A percentile compares a stretch with the other conserved stretches of the same genome.
Conservation (phyloP, 495 filamentous ascomycete species). For the Neohortaea acidophila region DNA sequence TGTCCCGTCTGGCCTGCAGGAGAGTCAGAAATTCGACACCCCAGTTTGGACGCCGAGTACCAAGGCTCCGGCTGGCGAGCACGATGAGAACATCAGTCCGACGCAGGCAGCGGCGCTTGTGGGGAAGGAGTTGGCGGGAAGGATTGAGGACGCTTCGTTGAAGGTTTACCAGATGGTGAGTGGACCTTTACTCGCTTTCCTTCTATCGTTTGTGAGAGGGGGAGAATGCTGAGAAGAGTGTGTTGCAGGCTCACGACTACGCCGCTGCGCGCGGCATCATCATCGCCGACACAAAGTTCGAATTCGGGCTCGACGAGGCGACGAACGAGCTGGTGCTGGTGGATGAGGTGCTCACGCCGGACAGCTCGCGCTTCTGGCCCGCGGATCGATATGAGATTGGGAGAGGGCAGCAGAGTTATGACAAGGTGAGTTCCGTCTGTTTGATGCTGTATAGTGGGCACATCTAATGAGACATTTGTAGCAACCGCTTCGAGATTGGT, state of each 20-base stretch:
- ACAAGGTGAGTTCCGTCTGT: constrained; percentile 38
- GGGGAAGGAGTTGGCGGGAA: constrained; percentile 57
- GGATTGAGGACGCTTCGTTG: constrained; percentile 57
- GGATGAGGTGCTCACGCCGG: constrained; percentile 78
- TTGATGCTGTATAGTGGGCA: background rate
- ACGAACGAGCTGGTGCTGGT: constrained; percentile 60
- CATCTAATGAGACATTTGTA: background rate
- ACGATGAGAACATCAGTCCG: constrained; percentile 85
- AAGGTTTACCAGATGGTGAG: constrained; percentile 46
- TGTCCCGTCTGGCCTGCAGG: constrained; percentile 49
- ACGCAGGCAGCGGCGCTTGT: constrained; percentile 37
- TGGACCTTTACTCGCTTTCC: background rate
- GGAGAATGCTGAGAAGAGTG: background rate
- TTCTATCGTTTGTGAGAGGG: background rate
- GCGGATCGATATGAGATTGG: constrained; percentile 57
- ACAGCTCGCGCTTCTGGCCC: constrained; percentile 70
- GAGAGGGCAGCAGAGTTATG: constrained; percentile 61
- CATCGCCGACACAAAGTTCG: constrained; percentile 81
- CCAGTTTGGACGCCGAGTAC: constrained; percentile 83
- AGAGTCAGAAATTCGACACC: constrained; percentile 51
- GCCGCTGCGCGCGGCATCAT: constrained; percentile 71
- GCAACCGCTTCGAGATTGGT: constrained; percentile 80
- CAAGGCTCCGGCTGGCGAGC: constrained; percentile 68
- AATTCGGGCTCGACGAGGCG: constrained; percentile 60
- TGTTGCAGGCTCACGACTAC: constrained; percentile 44